A percentile compares a stretch with the other conserved stretches of the same genome.
phyloP scores from a whole-genome alignment of 2,329 filamentous ascomycete species.

The Fusarium musae region DNA sequence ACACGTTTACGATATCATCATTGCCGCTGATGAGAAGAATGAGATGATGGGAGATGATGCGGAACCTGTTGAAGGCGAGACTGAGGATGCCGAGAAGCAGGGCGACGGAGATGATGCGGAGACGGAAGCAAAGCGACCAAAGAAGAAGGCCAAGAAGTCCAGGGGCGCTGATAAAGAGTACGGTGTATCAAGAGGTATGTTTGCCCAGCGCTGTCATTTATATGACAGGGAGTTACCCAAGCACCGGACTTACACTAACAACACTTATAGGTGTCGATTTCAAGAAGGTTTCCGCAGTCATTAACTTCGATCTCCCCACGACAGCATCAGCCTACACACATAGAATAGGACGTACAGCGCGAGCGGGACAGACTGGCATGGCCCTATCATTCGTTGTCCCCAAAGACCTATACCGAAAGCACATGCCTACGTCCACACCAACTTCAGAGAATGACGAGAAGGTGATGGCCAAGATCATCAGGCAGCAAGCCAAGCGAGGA shows the following conservation, averaged over 20 bases:
- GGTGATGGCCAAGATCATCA: conserved; percentile 81
- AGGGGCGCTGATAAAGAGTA: conserved; percentile 85
- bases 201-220: neutral
- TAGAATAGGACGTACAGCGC: conserved; percentile 91
- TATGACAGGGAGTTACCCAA: neutral
- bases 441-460: conserved; percentile 86
- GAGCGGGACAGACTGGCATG: conserved; percentile 92
- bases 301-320: conserved; percentile 95
- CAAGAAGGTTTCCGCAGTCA: conserved; percentile 90
- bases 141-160: conserved; percentile 59
- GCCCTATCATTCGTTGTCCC: conserved; percentile 96
- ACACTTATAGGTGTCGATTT: conserved; percentile 78
- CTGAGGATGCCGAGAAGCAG: conserved; percentile 36
- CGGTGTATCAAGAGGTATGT: conserved; percentile 85
- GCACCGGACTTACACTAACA: conserved; percentile 10
- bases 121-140: conserved; percentile 46
- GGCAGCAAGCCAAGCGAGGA: conserved; percentile 80
- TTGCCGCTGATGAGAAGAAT: conserved; percentile 92
- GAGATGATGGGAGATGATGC: conserved; percentile 79
- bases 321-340: conserved; percentile 96
- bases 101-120: conserved; percentile 41
- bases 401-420: conserved; percentile 82
- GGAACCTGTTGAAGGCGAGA: conserved; percentile 54
- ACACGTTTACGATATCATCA: conserved; percentile 96
- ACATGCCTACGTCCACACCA: conserved; percentile 83